These are phyloP conservation scores for Fraxinus sp. DNA, from an alignment of 305 asterid species.

Conservation along the genomic window DNA sequence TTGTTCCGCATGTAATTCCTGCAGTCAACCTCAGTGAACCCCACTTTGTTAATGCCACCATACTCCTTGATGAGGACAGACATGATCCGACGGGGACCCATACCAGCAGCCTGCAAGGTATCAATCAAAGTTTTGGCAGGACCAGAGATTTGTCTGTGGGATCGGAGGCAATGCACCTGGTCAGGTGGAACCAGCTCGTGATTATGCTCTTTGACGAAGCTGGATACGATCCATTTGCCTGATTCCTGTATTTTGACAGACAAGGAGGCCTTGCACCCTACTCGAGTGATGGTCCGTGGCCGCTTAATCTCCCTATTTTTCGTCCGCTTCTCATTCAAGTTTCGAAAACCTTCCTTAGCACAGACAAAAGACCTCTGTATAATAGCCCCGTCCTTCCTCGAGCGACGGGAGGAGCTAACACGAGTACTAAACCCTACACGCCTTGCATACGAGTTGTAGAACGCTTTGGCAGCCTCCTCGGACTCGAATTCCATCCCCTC, in stretches of 20 bases:
- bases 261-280: slow-evolving; percentile 88
- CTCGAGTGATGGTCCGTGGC: slow-evolving; percentile 80
- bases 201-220: slow-evolving; percentile 76
- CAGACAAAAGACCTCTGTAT: slow-evolving; percentile 94
- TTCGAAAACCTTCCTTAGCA: slow-evolving; percentile 91
- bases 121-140: slow-evolving; percentile 90
- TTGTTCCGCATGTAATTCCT: slow-evolving; percentile 87
- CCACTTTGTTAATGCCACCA: slow-evolving; percentile 90
- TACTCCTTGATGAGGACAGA: slow-evolving; percentile 89
- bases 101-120: slow-evolving; percentile 93
- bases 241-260: slow-evolving; percentile 88
- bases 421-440: slow-evolving; percentile 94
- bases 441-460: slow-evolving; percentile 83
- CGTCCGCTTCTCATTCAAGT: slow-evolving; percentile 83
- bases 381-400: slow-evolving; percentile 94
- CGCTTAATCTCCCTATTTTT: slow-evolving; percentile 89
- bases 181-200: slow-evolving; percentile 90
- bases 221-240: slow-evolving; percentile 80
- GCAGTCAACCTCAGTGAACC: slow-evolving; percentile 95
- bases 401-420: slow-evolving; percentile 92
- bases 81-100: slow-evolving; percentile 96
- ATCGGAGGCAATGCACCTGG: slow-evolving; percentile 84
- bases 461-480: slow-evolving; percentile 94
- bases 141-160: slow-evolving; percentile 90
- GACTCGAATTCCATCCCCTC: slow-evolving; percentile 96